Percentiles rank a stretch among this genome's conserved stretches.
Conservation (phyloP, 2,329 filamentous ascomycete species). For the Rutstroemia sp. region DNA sequence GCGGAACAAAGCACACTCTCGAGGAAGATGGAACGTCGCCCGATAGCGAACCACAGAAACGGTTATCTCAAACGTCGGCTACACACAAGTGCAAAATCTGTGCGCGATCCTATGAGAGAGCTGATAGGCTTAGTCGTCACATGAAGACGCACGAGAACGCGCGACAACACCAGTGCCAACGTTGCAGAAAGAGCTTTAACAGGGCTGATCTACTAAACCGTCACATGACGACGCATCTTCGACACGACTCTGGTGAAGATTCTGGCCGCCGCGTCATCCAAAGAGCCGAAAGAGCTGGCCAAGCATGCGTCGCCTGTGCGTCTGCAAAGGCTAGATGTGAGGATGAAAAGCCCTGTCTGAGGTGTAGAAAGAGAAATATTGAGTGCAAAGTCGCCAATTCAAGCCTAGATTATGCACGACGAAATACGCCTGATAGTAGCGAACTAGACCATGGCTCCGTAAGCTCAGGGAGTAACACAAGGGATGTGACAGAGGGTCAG, state of each 20-base stretch:
- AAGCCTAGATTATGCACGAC: too few species aligned
- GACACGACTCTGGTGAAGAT: constrained; percentile 4
- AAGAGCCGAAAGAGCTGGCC: constrained; percentile 12
- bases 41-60: neutral
- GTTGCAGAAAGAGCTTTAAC: constrained; percentile 20
- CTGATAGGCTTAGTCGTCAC: constrained; percentile 11
- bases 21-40: too few species aligned
- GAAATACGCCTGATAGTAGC: too few species aligned
- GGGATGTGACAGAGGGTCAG: too few species aligned
- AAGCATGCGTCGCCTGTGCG: constrained; percentile 16
- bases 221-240: constrained; percentile 14
- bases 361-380: constrained; percentile 14
- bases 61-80: neutral
- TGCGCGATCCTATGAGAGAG: constrained; percentile 16
- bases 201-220: constrained; percentile 14
- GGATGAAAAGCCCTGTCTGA: constrained; percentile 18
- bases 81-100: constrained; percentile 16
- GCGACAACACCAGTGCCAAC: constrained; percentile 15
- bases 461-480: too few species aligned
- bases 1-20: too few species aligned
- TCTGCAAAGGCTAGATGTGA: constrained; percentile 17
- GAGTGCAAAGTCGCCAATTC: constrained; percentile 6
- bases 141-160: constrained; percentile 21
- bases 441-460: too few species aligned
- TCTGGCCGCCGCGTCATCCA: neutral